phyloP scores from a whole-genome alignment of 2,329 filamentous ascomycete genomes.

The Dactylellina haptotyla region DNA sequence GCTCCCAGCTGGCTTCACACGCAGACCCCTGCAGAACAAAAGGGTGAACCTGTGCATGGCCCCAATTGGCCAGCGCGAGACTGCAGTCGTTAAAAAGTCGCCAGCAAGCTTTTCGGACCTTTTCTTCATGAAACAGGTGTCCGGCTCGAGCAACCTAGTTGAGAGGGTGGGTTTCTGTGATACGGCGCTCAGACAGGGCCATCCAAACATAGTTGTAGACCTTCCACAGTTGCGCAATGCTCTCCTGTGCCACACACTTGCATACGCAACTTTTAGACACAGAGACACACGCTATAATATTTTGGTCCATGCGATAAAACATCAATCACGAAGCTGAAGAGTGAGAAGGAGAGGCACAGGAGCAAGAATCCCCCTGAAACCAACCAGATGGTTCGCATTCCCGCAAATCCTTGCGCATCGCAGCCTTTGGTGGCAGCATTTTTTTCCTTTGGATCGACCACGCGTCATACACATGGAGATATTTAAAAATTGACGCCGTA shows the following conservation, averaged over 20 bases:
- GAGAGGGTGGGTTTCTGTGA: constrained; percentile 1
- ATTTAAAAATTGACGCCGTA: too few relatives aligned
- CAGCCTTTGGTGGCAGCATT: too few relatives aligned
- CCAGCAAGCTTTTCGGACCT: too few relatives aligned
- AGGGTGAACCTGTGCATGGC: neutral
- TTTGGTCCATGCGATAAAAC: too few relatives aligned
- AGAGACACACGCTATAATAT: neutral
- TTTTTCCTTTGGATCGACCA: too few relatives aligned
- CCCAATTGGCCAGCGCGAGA: too few relatives aligned
- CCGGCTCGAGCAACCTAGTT: constrained; percentile 26
- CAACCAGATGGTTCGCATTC: neutral
- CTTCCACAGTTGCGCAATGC: neutral
- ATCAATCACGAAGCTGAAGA: neutral
- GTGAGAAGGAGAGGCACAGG: neutral
- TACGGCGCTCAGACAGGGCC: too few relatives aligned
- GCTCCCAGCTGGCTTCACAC: constrained; percentile 14
- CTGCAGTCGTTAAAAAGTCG: too few relatives aligned
- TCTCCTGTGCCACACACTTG: neutral
- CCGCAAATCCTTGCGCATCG: too few relatives aligned
- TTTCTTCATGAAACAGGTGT: constrained; percentile 22
- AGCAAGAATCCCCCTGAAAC: neutral
- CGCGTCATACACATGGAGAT: too few relatives aligned
- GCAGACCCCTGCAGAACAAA: constrained; percentile 1
- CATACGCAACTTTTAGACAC: neutral
- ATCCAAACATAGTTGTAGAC: neutral